Evolutionary conservation across 2,329 filamentous ascomycete genomes (phyloP).

Genomic region (Anisogramma anomala): DNA sequence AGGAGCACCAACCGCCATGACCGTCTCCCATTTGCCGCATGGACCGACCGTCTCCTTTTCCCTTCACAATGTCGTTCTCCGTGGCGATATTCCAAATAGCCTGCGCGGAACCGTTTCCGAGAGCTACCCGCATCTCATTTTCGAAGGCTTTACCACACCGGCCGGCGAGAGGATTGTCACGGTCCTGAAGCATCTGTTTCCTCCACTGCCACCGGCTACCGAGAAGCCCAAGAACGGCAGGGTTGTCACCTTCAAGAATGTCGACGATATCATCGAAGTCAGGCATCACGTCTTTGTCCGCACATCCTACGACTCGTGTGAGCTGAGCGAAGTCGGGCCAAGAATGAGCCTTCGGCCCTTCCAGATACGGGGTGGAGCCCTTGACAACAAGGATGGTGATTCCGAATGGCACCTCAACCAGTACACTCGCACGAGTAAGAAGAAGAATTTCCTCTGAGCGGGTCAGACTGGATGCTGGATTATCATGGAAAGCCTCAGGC

Average conservation of each 20-base stretch:
- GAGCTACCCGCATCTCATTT: constrained; percentile 87
- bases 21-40: constrained; percentile 76
- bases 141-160: constrained; percentile 79
- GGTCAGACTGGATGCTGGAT: not conserved
- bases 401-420: constrained; percentile 94
- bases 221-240: constrained; percentile 69
- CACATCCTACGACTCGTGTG: constrained; percentile 80
- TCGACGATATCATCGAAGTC: constrained; percentile 87
- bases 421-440: constrained; percentile 83
- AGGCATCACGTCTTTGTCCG: constrained; percentile 83
- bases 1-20: constrained; percentile 82
- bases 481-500: too few relatives aligned
- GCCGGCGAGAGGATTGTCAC: constrained; percentile 76
- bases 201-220: constrained; percentile 67
- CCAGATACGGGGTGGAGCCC: constrained; percentile 79
- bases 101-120: constrained; percentile 63
- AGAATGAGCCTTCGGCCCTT: constrained; percentile 96
- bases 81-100: constrained; percentile 84
- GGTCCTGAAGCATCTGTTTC: constrained; percentile 88
- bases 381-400: constrained; percentile 92
- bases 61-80: constrained; percentile 82
- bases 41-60: constrained; percentile 79
- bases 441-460: constrained; percentile 83
- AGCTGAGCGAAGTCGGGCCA: constrained; percentile 80
- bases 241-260: constrained; percentile 88